These are phyloP conservation scores for Moricandia arvensis DNA, from an alignment of 345 rosid genomes.

Conservation along the genomic window DNA sequence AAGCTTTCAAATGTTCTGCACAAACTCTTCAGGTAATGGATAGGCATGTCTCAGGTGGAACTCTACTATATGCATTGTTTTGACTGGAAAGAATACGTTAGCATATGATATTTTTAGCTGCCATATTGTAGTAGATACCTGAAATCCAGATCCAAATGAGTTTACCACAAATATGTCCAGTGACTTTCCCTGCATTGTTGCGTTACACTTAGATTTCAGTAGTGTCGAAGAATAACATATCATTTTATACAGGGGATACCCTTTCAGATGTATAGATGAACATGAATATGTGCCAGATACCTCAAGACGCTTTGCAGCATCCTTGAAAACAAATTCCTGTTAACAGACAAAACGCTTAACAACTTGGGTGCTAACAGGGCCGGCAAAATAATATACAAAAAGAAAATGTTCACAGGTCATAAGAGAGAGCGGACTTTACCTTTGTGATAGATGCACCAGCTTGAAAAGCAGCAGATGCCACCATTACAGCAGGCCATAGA, in stretches of 20 bases:
- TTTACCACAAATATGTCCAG: slow-evolving; percentile 92
- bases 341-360: slow-evolving; percentile 23
- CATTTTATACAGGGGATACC: slow-evolving; percentile 14
- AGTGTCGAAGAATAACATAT: neutral
- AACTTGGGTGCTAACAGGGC: neutral
- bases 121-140: slow-evolving; percentile 47
- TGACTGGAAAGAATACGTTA: neutral
- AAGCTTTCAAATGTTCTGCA: neutral
- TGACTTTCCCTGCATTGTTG: slow-evolving; percentile 62
- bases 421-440: slow-evolving; percentile 41
- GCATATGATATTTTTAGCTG: neutral
- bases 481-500: slow-evolving; percentile 73
- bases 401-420: slow-evolving; percentile 7
- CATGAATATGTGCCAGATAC: slow-evolving; percentile 33
- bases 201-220: slow-evolving; percentile 12
- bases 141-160: slow-evolving; percentile 94
- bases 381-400: neutral
- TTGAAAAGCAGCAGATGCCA: slow-evolving; percentile 80
- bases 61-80: neutral
- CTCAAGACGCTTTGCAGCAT: slow-evolving; percentile 68
- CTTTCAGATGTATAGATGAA: slow-evolving; percentile 15
- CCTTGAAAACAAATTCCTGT: slow-evolving; percentile 79
- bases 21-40: neutral
- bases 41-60: neutral
- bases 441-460: slow-evolving; percentile 82